Conservation (phyloP, 495 filamentous ascomycete species). For the Penicillium steckii region DNA sequence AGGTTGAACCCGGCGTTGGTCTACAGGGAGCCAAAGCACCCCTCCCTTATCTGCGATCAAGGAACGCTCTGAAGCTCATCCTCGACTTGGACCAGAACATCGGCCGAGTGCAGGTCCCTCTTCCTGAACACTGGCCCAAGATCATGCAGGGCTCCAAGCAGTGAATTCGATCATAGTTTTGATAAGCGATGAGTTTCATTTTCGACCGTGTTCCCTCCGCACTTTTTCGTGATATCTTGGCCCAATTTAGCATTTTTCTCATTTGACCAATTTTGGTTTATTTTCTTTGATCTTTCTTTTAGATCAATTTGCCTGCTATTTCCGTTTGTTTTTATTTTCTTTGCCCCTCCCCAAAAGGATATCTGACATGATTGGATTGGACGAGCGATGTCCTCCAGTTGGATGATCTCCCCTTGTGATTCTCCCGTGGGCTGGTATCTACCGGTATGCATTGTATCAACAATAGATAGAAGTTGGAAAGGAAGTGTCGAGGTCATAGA, state of each 20-base stretch:
- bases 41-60: conserved; percentile 78
- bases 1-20: conserved; percentile 55
- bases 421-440: too few species aligned
- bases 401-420: too few species aligned
- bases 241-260: neutral
- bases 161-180: conserved; percentile 26
- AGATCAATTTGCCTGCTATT: conserved; percentile 8
- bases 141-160: conserved; percentile 35
- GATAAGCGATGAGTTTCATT: conserved; percentile 32
- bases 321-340: conserved; percentile 4
- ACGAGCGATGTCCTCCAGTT: neutral
- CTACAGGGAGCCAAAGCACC: conserved; percentile 59
- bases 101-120: conserved; percentile 62
- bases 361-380: neutral
- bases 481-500: conserved; percentile 10
- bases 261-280: neutral
- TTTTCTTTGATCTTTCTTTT: neutral
- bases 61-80: conserved; percentile 96
- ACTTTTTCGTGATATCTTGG: conserved; percentile 6
- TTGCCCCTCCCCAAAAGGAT: too few species aligned
- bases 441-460: conserved; percentile 37
- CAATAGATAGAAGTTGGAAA: conserved; percentile 35
- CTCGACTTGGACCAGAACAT: conserved; percentile 92
- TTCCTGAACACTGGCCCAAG: conserved; percentile 46
- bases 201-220: conserved; percentile 8